phyloP scores from a whole-genome alignment of 164 flowering plant genomes.

The Buxus sempervirens region DNA sequence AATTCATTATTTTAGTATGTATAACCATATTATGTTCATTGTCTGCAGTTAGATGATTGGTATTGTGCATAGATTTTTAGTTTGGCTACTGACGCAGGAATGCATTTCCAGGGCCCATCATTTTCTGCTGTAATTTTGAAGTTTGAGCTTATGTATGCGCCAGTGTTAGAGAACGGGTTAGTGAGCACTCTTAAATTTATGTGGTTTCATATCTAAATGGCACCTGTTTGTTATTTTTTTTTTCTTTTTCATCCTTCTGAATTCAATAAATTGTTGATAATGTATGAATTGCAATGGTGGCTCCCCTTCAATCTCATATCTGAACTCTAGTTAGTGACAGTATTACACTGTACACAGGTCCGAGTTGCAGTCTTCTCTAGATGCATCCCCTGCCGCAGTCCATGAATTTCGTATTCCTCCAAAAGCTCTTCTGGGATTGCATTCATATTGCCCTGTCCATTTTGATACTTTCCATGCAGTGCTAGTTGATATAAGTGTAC shows the following conservation, averaged over 20 bases:
- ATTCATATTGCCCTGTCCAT: conserved; percentile 92
- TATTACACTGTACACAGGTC: conserved; percentile 35
- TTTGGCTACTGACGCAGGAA: conserved; percentile 12
- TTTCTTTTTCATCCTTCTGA: not conserved
- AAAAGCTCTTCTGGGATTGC: conserved; percentile 90
- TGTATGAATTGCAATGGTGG: not conserved
- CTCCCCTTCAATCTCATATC: not conserved
- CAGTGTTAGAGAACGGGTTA: conserved; percentile 63
- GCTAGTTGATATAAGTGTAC: conserved; percentile 77
- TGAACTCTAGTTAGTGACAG: conserved; percentile 2
- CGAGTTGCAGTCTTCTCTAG: conserved; percentile 51
- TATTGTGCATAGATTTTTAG: conserved; percentile 4
- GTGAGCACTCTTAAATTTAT: conserved; percentile 16
- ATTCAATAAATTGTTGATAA: not conserved
- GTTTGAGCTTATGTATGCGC: conserved; percentile 90
- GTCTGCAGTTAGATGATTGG: not conserved
- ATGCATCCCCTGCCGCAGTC: conserved; percentile 62
- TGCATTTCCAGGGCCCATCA: conserved; percentile 52
- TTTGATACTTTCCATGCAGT: conserved; percentile 91
- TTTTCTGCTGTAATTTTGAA: conserved; percentile 76
- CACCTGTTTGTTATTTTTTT: no score
- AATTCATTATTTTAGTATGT: not conserved
- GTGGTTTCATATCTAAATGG: not conserved
- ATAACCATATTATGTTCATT: no score
- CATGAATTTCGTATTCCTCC: conserved; percentile 97